phyloP scores from a whole-genome alignment of 257 asterid genomes.

The Solanum rostratum region DNA sequence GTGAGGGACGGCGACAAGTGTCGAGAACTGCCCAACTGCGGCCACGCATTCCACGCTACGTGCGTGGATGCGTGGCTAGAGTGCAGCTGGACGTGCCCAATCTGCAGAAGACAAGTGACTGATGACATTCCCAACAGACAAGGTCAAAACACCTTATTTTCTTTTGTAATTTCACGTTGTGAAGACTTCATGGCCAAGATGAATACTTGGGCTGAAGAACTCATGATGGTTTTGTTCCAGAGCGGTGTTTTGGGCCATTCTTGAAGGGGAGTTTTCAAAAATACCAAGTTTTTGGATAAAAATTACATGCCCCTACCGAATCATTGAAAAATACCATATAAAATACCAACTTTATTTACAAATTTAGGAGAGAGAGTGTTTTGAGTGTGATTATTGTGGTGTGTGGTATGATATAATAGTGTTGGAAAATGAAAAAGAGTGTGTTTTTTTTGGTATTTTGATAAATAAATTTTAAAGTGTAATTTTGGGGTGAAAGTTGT shows the following conservation, averaged over 20 bases:
- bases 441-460: no score
- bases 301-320: no score
- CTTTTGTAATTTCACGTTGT: neutral
- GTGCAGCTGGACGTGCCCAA: constrained; percentile 26
- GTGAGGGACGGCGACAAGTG: constrained; percentile 14
- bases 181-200: neutral
- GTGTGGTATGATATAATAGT: no score
- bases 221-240: neutral
- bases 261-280: no score
- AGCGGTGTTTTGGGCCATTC: neutral
- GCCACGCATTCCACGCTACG: constrained; percentile 21
- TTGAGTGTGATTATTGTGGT: no score
- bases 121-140: neutral
- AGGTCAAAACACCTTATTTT: neutral
- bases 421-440: no score
- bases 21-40: constrained; percentile 22
- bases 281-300: no score
- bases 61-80: constrained; percentile 27
- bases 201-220: neutral
- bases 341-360: no score
- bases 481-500: no score
- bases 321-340: no score
- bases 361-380: no score
- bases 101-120: constrained; percentile 18
- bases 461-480: no score